Percentiles rank a stretch among this genome's conserved stretches.
Conservation (phyloP, 1,139 yeast genomes). For the Yarrowia galli region DNA sequence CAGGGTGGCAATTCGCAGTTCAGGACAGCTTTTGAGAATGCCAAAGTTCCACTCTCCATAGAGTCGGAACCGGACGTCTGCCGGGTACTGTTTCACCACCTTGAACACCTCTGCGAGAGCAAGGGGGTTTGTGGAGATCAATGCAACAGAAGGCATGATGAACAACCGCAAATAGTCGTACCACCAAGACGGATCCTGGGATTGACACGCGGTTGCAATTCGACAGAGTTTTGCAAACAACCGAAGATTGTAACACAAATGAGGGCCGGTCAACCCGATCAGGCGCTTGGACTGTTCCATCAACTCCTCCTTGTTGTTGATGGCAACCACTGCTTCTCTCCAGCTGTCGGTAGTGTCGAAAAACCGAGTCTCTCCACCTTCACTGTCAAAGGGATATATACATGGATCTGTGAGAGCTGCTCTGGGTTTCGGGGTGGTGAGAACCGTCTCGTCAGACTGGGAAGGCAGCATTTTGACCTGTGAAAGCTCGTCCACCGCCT, state of each 20-base stretch:
- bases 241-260: conserved; percentile 58
- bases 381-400: conserved; percentile 59
- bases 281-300: conserved; percentile 56
- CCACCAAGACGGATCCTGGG: conserved; percentile 57
- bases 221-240: conserved; percentile 69
- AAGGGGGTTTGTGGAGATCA: conserved; percentile 66
- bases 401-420: conserved; percentile 44
- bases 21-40: conserved; percentile 60
- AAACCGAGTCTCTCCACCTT: conserved; percentile 40
- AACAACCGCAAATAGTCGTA: conserved; percentile 68
- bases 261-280: conserved; percentile 65
- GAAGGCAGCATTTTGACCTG: background rate
- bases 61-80: conserved; percentile 73
- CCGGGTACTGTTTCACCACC: conserved; percentile 61
- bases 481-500: conserved; percentile 42
- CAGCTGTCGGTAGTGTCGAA: conserved; percentile 49
- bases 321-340: conserved; percentile 55
- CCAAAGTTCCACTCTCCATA: conserved; percentile 83
- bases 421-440: background rate
- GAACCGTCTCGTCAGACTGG: background rate
- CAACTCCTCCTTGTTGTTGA: conserved; percentile 57
- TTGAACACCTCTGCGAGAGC: conserved; percentile 67
- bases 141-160: conserved; percentile 71
- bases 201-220: conserved; percentile 53
- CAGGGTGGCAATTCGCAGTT: conserved; percentile 68